Base-by-base conservation (phyloP, 768 basidiomycete species). In the Mycena latifolia region DNA sequence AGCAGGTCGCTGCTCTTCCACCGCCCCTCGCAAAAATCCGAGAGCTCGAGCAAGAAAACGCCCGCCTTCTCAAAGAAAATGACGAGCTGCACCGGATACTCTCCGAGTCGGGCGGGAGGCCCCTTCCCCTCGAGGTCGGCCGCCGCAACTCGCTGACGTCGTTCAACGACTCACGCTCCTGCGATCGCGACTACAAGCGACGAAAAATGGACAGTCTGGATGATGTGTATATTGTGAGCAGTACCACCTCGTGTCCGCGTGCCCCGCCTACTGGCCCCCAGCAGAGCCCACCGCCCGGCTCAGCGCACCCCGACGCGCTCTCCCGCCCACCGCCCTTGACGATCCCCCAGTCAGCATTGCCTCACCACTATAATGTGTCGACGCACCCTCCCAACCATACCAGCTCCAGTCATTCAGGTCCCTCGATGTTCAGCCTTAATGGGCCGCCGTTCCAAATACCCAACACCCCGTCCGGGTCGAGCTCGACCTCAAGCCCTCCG, bases 31-130 rank as follows among this genome's bases (percentile, higher is more conserved):
- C 88, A 70, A 91, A 92, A 73, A 92, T 95, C 71, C 88, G 91
- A 29, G 93, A 94, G 74, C 87, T 95, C 57, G 91, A 94, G 75
- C 88, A 92, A 72, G 94, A 95, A 74, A 93, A 92, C 72, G 78
- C 83, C 56, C 81, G 89, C 12, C 82, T 94, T 7, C 84, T 85
- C 61, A 88, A 88, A 69, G 91, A 94, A 77, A 90, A 90, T 72
- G 90, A 92, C 18, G 89, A 92, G 33, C 81, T 93, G 41, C 85
- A 91, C n/a, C 86, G 89, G 52, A 80, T 92, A 67, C 82, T 93
- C 29, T 78, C 82, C 45, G 88, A 89, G 28, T 73, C 82, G 0
- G 75, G 77, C 25, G 77, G 77, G 5, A 69, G 79, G 37, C 73
- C 68, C 28, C 71, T 84, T 25, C 70, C 79, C 31, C 77, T 83